A percentile compares a stretch with the other conserved stretches of the same genome.
Evolutionary conservation across 192 early-diverging fungal species (phyloP).

Genomic region (Cetraspora pellucida): DNA sequence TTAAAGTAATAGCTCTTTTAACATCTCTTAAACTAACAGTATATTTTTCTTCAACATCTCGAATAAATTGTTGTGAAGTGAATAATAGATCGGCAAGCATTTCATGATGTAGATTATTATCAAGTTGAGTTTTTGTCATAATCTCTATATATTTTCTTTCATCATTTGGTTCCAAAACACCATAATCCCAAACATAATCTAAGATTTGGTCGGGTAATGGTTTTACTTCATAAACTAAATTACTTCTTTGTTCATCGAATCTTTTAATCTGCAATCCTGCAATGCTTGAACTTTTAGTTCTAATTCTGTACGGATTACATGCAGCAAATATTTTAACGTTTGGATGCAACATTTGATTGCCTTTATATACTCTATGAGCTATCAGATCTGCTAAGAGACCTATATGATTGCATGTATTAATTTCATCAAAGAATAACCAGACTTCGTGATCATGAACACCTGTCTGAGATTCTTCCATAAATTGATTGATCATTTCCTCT

Average conservation of each 20-base stretch:
- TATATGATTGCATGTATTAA: slow-evolving; percentile 28
- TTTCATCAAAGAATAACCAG: slow-evolving; percentile 34
- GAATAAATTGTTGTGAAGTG: slow-evolving; percentile 31
- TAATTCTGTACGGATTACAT: slow-evolving; percentile 30
- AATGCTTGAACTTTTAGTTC: neutral
- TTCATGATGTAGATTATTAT: neutral
- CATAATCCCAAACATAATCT: slow-evolving; percentile 33
- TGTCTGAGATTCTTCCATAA: neutral
- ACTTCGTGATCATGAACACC: neutral
- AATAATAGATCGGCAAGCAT: slow-evolving; percentile 25
- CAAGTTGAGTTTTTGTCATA: neutral
- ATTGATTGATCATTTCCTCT: neutral
- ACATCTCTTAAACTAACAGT: slow-evolving; percentile 34
- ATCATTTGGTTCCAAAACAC: slow-evolving; percentile 13
- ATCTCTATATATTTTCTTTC: slow-evolving; percentile 20
- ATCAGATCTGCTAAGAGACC: slow-evolving; percentile 18
- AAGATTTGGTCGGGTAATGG: slow-evolving; percentile 26
- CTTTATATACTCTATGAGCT: slow-evolving; percentile 6
- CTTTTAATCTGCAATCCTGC: slow-evolving; percentile 12
- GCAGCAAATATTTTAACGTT: slow-evolving; percentile 25
- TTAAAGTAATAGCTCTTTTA: slow-evolving; percentile 15
- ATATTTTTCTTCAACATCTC: slow-evolving; percentile 8
- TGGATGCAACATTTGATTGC: neutral
- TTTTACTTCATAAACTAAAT: slow-evolving; percentile 29
- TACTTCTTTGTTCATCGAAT: slow-evolving; percentile 22